Evolutionary conservation across 441 rosid genomes (phyloP).

Genomic region (Brassica balearica): DNA sequence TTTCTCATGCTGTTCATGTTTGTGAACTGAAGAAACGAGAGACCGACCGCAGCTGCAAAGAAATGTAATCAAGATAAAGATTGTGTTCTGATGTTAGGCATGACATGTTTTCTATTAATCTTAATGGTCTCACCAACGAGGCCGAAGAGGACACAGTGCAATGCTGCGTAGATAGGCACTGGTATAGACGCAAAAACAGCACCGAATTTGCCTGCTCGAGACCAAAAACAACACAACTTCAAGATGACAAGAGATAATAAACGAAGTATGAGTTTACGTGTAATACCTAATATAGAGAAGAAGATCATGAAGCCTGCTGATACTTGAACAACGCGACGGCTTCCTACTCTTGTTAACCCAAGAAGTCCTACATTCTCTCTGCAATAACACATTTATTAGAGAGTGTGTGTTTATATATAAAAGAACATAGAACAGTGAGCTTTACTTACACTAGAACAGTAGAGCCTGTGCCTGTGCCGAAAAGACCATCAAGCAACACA

Average conservation of each 20-base stretch:
- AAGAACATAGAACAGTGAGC: not conserved
- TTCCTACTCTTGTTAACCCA: conserved; percentile 68
- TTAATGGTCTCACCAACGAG: conserved; percentile 49
- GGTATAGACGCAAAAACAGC: conserved; percentile 86
- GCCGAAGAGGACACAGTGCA: conserved; percentile 69
- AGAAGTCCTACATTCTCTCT: conserved; percentile 81
- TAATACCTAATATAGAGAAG: conserved; percentile 64
- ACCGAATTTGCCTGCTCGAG: conserved; percentile 69
- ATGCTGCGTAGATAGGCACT: conserved; percentile 68
- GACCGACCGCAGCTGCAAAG: conserved; percentile 68
- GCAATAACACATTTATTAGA: conserved; percentile 34
- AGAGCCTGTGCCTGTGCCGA: conserved; percentile 79
- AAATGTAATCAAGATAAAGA: not conserved
- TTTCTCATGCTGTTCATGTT: conserved; percentile 81
- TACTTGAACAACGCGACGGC: conserved; percentile 76
- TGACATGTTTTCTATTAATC: not conserved
- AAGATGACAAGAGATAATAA: not conserved
- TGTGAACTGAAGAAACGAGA: conserved; percentile 81
- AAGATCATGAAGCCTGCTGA: conserved; percentile 84
- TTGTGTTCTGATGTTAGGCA: not conserved
- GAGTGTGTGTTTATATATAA: not conserved
- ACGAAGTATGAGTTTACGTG: not conserved
- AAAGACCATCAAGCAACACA: conserved; percentile 73
- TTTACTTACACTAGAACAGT: conserved; percentile 70
- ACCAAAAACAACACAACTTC: not conserved